Conservation (phyloP, 257 asterid genomes). For the Petunia axillaris region DNA sequence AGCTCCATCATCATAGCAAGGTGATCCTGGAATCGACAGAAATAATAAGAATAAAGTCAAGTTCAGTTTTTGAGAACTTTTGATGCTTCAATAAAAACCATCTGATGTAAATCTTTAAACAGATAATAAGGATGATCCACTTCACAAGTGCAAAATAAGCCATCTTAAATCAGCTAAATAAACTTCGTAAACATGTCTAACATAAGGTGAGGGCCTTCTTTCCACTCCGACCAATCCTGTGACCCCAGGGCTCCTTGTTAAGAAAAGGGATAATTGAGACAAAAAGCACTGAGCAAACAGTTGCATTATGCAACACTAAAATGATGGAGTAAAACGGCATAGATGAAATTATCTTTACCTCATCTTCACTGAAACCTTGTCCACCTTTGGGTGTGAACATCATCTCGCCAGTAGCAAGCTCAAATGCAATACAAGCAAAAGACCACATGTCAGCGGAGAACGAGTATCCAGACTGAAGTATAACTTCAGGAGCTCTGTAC, state of each 20-base stretch:
- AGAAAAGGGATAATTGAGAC: conserved; percentile 14
- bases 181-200: not conserved
- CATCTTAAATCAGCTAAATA: not conserved
- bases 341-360: conserved; percentile 52
- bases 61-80: not conserved
- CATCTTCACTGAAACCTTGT: conserved; percentile 92
- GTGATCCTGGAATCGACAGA: conserved; percentile 66
- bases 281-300: not conserved
- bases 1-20: conserved; percentile 99
- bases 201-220: conserved; percentile 11
- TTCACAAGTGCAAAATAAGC: not conserved
- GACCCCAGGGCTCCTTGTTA: conserved; percentile 3
- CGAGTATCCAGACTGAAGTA: conserved; percentile 86
- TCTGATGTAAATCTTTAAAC: not conserved
- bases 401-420: conserved; percentile 99
- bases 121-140: not conserved
- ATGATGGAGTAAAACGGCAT: conserved; percentile 13
- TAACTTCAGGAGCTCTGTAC: conserved; percentile 97
- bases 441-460: conserved; percentile 97
- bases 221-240: not conserved
- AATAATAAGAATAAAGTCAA: not conserved
- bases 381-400: conserved; percentile 93
- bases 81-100: conserved; percentile 8
- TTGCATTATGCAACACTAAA: not conserved
- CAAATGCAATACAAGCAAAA: conserved; percentile 93